These are phyloP conservation scores for Ophiostoma quercus DNA, from an alignment of 2,329 filamentous ascomycete genomes.

Conservation along the genomic window DNA sequence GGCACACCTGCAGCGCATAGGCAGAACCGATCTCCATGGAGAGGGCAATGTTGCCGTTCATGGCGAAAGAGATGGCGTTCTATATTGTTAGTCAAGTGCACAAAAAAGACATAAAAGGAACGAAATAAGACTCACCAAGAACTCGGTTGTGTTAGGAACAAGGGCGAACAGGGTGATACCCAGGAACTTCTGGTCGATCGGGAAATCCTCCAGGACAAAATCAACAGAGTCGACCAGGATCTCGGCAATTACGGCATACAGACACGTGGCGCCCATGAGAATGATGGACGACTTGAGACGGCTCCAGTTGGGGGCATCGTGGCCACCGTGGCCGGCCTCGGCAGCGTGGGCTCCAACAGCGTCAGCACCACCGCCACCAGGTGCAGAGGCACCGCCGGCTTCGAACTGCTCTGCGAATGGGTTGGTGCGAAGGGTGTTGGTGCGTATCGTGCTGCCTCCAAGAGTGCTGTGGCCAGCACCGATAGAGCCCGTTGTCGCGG, in stretches of 20 bases:
- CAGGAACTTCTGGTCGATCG: conserved; percentile 94
- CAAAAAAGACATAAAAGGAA: no score
- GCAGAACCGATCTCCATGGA: conserved; percentile 99
- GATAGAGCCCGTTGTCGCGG: conserved; percentile 12
- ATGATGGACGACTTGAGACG: conserved; percentile 85
- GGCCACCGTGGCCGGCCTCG: conserved; percentile 57
- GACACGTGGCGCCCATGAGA: conserved; percentile 76
- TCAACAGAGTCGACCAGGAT: conserved; percentile 96
- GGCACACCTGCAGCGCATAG: conserved; percentile 91
- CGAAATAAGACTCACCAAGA: conserved; percentile 60
- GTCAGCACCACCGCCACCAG: neutral
- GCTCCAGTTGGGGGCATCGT: conserved; percentile 99
- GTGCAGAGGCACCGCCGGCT: conserved; percentile 22
- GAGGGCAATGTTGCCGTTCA: conserved; percentile 98
- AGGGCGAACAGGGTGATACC: conserved; percentile 95
- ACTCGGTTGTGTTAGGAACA: conserved; percentile 97
- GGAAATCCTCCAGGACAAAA: conserved; percentile 82
- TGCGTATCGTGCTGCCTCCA: conserved; percentile 15
- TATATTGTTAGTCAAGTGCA: conserved; percentile 45
- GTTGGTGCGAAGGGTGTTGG: conserved; percentile 19
- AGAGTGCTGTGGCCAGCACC: conserved; percentile 7
- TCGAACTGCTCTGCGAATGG: conserved; percentile 21
- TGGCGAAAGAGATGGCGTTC: conserved; percentile 97
- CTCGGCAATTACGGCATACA: conserved; percentile 96
- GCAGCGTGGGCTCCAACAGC: conserved; percentile 24